phyloP scores from a whole-genome alignment of 2,329 filamentous ascomycete genomes.

The Neonectria coccinea region DNA sequence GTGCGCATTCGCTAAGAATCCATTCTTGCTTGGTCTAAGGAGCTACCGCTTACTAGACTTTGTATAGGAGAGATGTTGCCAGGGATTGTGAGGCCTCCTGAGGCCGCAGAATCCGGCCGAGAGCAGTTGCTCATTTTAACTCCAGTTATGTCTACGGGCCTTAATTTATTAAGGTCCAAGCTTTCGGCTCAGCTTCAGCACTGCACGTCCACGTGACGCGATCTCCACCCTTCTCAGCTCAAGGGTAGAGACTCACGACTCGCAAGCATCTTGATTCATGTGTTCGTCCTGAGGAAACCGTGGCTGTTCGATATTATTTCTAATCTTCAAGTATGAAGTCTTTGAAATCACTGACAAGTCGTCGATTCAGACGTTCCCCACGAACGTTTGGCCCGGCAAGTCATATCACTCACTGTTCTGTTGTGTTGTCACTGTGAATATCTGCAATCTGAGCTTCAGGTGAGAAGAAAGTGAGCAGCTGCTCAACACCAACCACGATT shows the following conservation, averaged over 20 bases:
- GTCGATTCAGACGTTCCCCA: background rate
- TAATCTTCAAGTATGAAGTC: background rate
- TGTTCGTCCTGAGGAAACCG: background rate
- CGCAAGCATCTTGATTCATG: background rate
- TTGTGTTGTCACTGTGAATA: background rate
- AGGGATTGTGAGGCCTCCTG: conserved; percentile 22
- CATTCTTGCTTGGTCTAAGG: background rate
- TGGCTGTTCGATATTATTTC: background rate
- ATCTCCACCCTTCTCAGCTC: background rate
- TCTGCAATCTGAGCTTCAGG: background rate
- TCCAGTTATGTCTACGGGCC: background rate
- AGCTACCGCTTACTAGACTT: background rate
- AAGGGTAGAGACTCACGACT: background rate
- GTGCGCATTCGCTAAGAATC: background rate
- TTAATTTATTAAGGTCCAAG: conserved; percentile 16
- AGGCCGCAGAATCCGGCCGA: conserved; percentile 18
- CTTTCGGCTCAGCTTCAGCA: background rate
- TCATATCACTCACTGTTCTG: background rate
- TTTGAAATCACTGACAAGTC: too few relatives aligned
- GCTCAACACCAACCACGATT: background rate
- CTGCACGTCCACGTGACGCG: conserved; percentile 10
- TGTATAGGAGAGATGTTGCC: background rate
- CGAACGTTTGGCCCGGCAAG: background rate
- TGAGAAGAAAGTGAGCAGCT: conserved; percentile 8
- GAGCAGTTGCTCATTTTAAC: conserved; percentile 8